A percentile compares a stretch with the other conserved stretches of the same genome.
Evolutionary conservation across 1,284 basidiomycete genomes (phyloP).

Genomic region (Cryptococcus sp.): DNA sequence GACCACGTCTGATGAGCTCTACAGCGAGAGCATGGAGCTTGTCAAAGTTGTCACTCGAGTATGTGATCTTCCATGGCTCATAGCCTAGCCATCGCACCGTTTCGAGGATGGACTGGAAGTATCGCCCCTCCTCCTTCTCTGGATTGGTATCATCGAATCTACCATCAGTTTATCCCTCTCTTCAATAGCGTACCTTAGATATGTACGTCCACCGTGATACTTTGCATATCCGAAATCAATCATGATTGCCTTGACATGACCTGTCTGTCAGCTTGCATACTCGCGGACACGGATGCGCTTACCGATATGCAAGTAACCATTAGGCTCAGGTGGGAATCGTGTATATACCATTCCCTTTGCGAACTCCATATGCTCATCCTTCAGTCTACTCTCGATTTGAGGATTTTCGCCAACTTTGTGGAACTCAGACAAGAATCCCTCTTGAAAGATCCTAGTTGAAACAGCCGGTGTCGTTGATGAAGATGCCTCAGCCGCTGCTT

Average conservation of each 20-base stretch:
- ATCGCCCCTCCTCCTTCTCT: constrained; percentile 91
- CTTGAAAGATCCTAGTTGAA: constrained; percentile 70
- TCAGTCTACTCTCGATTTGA: constrained; percentile 73
- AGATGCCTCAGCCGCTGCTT: constrained; percentile 23
- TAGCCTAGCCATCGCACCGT: constrained; percentile 95
- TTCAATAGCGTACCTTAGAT: constrained; percentile 58
- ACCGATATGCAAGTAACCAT: constrained; percentile 90
- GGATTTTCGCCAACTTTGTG: constrained; percentile 94
- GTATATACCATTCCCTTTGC: constrained; percentile 87
- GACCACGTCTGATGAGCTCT: constrained; percentile 84
- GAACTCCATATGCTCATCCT: constrained; percentile 72
- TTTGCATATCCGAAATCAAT: constrained; percentile 98
- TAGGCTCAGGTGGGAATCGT: constrained; percentile 98
- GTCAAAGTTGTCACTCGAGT: constrained; percentile 97
- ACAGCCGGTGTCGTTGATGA: constrained; percentile 32
- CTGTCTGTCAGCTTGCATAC: constrained; percentile 16
- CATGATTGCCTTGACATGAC: constrained; percentile 98
- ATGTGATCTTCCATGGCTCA: constrained; percentile 98
- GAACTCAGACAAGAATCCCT: constrained; percentile 89
- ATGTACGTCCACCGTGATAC: constrained; percentile 82
- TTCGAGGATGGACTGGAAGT: constrained; percentile 95
- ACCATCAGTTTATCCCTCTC: background rate
- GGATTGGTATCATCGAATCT: constrained; percentile 97
- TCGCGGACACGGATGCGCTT: constrained; percentile 3
- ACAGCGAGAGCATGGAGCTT: constrained; percentile 82